Evolutionary conservation across 2,329 filamentous ascomycete species (phyloP).

Genomic region (Tolypocladium inflatum): DNA sequence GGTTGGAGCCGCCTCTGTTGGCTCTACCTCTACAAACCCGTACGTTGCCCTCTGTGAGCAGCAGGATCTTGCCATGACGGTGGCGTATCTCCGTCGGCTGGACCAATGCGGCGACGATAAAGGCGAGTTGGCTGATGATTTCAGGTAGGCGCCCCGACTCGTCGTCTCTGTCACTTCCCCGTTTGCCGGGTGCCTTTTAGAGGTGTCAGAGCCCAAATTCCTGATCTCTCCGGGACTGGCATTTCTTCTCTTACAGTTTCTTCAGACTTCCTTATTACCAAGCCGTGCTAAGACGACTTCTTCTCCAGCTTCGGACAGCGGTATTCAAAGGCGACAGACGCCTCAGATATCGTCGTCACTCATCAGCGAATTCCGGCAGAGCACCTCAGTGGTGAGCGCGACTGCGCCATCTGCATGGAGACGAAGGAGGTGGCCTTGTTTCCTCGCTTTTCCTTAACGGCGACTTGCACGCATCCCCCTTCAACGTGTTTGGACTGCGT

Average conservation of each 20-base stretch:
- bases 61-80: not conserved
- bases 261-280: not conserved
- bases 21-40: not conserved
- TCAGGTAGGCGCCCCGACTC: not conserved
- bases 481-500: not conserved
- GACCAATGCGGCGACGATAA: not conserved
- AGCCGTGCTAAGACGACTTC: not conserved
- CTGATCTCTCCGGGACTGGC: not conserved
- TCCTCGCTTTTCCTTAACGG: not conserved
- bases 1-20: not conserved
- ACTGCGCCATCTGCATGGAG: not conserved
- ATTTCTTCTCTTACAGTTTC: not conserved
- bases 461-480: not conserved
- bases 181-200: not conserved
- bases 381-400: not conserved
- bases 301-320: not conserved
- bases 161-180: no score
- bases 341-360: not conserved
- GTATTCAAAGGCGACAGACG: not conserved
- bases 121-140: not conserved
- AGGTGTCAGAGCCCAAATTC: no score
- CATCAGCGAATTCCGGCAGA: not conserved
- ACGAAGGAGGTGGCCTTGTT: not conserved
- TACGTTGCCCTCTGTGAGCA: not conserved
- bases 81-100: not conserved